Percentiles rank a stretch among this genome's conserved stretches.
phyloP scores from a whole-genome alignment of 306 rosid species.

The Vigna nakashimae region DNA sequence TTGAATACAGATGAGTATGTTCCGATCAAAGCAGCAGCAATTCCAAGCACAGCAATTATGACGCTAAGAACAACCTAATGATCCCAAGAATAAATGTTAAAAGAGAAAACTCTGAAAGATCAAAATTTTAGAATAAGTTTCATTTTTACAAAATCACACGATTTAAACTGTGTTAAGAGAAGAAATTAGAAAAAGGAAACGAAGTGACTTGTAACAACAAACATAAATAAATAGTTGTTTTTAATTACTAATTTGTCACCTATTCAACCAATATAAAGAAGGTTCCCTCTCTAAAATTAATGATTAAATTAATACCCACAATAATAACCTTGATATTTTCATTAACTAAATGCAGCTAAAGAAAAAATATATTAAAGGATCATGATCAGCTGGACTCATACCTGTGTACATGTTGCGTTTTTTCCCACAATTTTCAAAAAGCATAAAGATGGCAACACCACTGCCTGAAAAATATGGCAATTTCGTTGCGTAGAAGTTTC shows the following conservation, averaged over 20 bases:
- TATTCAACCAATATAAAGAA: background rate
- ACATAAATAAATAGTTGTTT: conserved; percentile 18
- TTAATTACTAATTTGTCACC: background rate
- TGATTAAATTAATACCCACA: background rate
- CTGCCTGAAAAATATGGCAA: conserved; percentile 56
- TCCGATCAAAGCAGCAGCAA: conserved; percentile 59
- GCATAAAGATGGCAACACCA: conserved; percentile 69
- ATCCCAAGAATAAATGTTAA: background rate
- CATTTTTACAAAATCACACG: background rate
- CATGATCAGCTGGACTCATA: conserved; percentile 28
- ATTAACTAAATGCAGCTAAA: background rate
- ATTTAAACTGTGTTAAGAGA: too few relatives aligned
- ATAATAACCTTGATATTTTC: background rate
- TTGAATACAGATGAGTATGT: conserved; percentile 64
- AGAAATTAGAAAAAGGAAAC: background rate
- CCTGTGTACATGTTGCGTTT: conserved; percentile 70
- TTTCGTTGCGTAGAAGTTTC: background rate
- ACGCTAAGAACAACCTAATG: conserved; percentile 57
- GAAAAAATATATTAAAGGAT: background rate
- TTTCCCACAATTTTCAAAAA: conserved; percentile 73
- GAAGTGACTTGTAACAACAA: background rate
- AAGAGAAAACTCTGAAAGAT: background rate
- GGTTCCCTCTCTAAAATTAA: conserved; percentile 8
- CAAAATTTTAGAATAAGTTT: background rate
- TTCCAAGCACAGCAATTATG: conserved; percentile 55